Evolutionary conservation across 164 flowering plant species (phyloP), one percentile per base, ranked within the genome.

Genomic region (Echeveria elegans): DNA sequence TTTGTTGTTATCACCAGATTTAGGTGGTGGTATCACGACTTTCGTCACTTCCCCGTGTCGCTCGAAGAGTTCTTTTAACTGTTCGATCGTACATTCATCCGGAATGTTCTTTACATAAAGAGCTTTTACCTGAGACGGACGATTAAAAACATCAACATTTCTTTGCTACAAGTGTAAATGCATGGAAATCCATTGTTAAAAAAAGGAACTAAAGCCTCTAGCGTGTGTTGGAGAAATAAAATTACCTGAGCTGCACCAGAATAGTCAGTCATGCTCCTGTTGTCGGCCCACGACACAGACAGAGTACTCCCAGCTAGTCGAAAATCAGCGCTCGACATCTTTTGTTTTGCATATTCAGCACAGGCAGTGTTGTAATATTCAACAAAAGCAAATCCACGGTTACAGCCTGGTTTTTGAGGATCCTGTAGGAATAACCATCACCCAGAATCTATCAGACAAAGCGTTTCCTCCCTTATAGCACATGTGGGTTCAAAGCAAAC

Each of bases 201-300:
- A 18, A 21, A 64, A 53, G 53, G 30, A 29, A 38, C 21, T 30
- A 0, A 9, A 61, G 11, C 21, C 37, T 19, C 37, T 37, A 6
- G 11, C 58, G 2, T 23, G 29, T 52, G 58, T 29, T 12, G 28
- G 58, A 52, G 14, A 52, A 9, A 52, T 5, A 21, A 52, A 8
- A 1, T 0, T 28, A 40, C 45, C 45, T 40, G 21, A 47, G 70
- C 30, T 24, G 88, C 90, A 88, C 87, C 90, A 59, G 88, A 70
- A 48, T 86, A 72, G 67, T 89, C 78, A 48, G 82, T 86, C 41
- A 83, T 80, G 78, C 72, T 84, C 74, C 81, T 86, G 2, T 88
- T 84, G 62, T 92, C 96, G 64, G 96, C 98, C 98, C 98, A 90
- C 63, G 88, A 88, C 29, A 88, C 88, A 18, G 88, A 87, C 45